phyloP scores from a whole-genome alignment of 2,329 filamentous ascomycete species.

The Elsinoe necatrix region DNA sequence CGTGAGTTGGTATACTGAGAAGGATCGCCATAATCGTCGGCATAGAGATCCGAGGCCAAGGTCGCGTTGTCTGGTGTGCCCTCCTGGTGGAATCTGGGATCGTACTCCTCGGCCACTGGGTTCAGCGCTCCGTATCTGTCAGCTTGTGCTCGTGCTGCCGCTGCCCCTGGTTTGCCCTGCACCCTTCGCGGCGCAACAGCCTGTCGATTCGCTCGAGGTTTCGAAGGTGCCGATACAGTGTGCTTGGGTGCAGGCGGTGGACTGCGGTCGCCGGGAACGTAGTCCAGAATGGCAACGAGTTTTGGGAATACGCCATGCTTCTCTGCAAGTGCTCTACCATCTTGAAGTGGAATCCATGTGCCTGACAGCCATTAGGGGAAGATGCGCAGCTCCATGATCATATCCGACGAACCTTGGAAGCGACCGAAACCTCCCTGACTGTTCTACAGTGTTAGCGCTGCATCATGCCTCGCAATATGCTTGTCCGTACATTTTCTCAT shows the following conservation, averaged over 20 bases:
- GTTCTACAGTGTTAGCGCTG: slow-evolving; percentile 5
- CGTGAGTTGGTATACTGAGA: slow-evolving; percentile 50
- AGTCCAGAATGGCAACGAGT: slow-evolving; percentile 82
- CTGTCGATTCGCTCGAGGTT: slow-evolving; percentile 68
- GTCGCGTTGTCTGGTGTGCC: slow-evolving; percentile 78
- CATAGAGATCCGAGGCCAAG: slow-evolving; percentile 70
- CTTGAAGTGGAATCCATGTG: slow-evolving; percentile 87
- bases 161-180: slow-evolving; percentile 7
- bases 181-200: slow-evolving; percentile 34
- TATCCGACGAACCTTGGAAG: background rate
- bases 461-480: slow-evolving; percentile 88
- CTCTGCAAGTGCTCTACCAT: slow-evolving; percentile 72
- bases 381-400: background rate
- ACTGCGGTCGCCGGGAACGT: slow-evolving; percentile 70
- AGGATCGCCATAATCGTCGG: slow-evolving; percentile 69
- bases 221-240: slow-evolving; percentile 59
- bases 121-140: slow-evolving; percentile 33
- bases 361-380: slow-evolving; percentile 42
- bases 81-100: slow-evolving; percentile 60
- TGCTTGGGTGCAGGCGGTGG: slow-evolving; percentile 93
- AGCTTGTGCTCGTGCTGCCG: slow-evolving; percentile 19
- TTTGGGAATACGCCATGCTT: slow-evolving; percentile 82
- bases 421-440: slow-evolving; percentile 9
- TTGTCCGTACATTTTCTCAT: slow-evolving; percentile 84
- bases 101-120: slow-evolving; percentile 50